Evolutionary conservation across 208 protist species (phyloP), one percentile per base, ranked within the genome.

Genomic region (Strigomonas culicis): DNA sequence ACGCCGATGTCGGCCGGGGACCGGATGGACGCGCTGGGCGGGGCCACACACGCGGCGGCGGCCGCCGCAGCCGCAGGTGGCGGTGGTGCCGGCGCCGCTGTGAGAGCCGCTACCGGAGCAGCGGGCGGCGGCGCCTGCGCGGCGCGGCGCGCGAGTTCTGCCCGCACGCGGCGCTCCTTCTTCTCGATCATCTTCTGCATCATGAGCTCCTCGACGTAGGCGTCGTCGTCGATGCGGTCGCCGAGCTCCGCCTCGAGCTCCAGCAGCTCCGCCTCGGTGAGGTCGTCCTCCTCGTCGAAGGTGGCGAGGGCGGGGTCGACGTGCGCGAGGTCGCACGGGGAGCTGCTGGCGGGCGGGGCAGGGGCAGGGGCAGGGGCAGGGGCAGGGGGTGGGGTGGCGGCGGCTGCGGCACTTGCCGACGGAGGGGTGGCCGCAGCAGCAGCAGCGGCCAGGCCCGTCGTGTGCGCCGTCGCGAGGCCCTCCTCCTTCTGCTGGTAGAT

Each of bases 211-310:
- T 95, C 86, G 13, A 91, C 84, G 46, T 80, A 72, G 11, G 79
- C 84, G 57, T 86, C 84, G 52, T 86, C 81, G 55, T 92, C 81
- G 53, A 91, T 74, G 39, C 62, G 70, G 19, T 88, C 84, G 24
- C 72, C 82, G 28, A 92, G 70, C 57, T 92, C 82, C 41, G 59
- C 72, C 56, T 93, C 89, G 47, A 92, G 84, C 7, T 76, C 77
- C 25, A 88, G 68, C 13, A 95, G 77, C 72, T 95, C 86, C 25
- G 88, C 90, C 60, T 92, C 84, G 10, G 84, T 92, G 17, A 95
- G 74, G 22, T 84, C 77, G 27, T 95, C 90, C 11, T 75, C 30
- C 74, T 88, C 82, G 62, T 92, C 84, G 50, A 95, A 81, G 32
- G 79, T 79, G 55, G 78, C 68, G 22, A 93, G 64, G 24, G 51